Evolutionary conservation across 164 flowering plant genomes (phyloP), one percentile per base, ranked within the genome.

Genomic region (Dillenia suffruticosa): DNA sequence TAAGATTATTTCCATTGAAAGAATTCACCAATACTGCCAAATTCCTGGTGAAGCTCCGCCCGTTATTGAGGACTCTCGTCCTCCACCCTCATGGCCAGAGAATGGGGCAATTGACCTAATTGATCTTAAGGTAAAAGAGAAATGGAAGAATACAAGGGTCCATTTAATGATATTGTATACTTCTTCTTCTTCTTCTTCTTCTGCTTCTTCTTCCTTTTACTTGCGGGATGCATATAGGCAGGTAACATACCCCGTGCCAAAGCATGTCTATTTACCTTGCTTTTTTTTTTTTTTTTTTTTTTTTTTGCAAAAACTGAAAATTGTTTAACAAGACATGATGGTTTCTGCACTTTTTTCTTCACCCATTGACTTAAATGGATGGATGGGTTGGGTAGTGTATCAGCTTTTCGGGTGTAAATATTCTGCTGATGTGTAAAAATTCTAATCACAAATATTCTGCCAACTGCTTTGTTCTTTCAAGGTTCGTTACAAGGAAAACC

Each of bases 401-500:
- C 40, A 32, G 40, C 6, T 32, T 32, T 32, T 32, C 7, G 5
- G 4, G 40, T 32, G 40, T 6, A 32, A 32, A 32, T 32, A 32
- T 32, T 32, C 40, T 32, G 40, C 7, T 32, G 40, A 32, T 0
- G 5, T 32, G 40, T 32, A 32, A 32, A 32, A 32, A 4, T 6
- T 32, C 40, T 26, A 5, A 0, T 26, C 40, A 26, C 2, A 5
- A 26, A 26, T 26, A 26, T 10, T 44, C 16, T 51, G n/a, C 69
- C 48, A 58, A 56, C 49, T 60, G 19, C 59, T 8, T n/a, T 63
- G 12, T 58, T 69, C 46, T 62, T 64, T 56, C 46, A 67, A 94
- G 98, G 93, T 89, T 60, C 91, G 99, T 40, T 94, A 94, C 87
- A 90, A 81, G 78, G 97, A 91, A 70, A 88, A 71, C 72, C 96